Evolutionary conservation across 768 basidiomycete species (phyloP), one percentile per base, ranked within the genome.

Genomic region (Suillus bovinus): DNA sequence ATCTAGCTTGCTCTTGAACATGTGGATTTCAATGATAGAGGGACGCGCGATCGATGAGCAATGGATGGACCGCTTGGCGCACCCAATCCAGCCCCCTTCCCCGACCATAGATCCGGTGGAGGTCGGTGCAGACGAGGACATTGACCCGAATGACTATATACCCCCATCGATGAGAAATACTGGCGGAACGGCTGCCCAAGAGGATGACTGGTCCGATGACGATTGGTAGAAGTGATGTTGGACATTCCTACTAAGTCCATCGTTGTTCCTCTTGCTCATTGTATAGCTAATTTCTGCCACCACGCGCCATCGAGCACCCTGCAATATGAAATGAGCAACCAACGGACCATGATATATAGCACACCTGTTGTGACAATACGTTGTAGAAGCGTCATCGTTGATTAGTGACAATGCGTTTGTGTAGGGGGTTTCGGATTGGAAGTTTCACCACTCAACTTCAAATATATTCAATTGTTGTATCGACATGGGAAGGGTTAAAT

Each of bases 1-100:
- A 56, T 39, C 42, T 60, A 84, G 82, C 29, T 63, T 79, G 31
- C 68, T 79, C 17, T 65, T 83, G n/a, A 72, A 76, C 27, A 75
- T 81, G 56, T 84, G 81, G 82, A 71, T 67, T 44, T 75, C 76
- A 11, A 82, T 84, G 81, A 71, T 81, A 11, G 77, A 80, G 17
- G 81, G 78, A 3, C 67, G 66, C 16, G 65, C 81, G 22, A 82
- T 84, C 31, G 81, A 83, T 56, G 80, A 84, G 61, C 82, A 83
- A 59, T 71, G 69, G 61, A 66, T 61, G 33, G 22, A 63, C 6
- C 72, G 74, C 1, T 9, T 27, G 17, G 59, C 64, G 39, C 57
- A 58, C 17, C 53, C 66, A 13, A 66, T 69, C 5, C 58, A 42
- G 9, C 58, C 67, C 44, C 63, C 62, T 16, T 64, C 72, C 1